These are phyloP conservation scores for Magnusiomyces paraingens DNA, from an alignment of 1,139 yeast species.

Conservation along the genomic window DNA sequence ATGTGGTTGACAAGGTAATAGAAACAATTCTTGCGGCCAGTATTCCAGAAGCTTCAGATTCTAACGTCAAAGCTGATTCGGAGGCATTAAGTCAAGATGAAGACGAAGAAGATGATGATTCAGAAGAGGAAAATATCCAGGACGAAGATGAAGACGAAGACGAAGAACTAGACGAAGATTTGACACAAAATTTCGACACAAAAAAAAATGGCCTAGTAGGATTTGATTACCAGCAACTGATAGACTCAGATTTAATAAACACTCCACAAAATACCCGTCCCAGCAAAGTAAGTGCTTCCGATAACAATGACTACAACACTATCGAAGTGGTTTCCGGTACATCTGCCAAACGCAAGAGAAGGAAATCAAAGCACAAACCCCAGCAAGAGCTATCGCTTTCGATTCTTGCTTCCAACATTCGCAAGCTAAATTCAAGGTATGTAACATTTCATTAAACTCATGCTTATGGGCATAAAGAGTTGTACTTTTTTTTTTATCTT, in stretches of 20 bases:
- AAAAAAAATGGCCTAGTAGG: neutral
- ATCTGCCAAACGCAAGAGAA: neutral
- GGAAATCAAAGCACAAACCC: neutral
- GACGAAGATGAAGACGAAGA: neutral
- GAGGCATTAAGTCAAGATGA: neutral
- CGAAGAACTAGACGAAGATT: neutral
- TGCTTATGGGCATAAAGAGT: neutral
- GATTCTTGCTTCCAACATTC: constrained; percentile 13
- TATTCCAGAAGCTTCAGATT: constrained; percentile 3
- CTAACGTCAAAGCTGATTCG: neutral
- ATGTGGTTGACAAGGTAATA: constrained; percentile 14
- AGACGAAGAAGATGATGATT: neutral
- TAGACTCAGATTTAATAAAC: neutral
- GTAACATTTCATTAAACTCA: neutral
- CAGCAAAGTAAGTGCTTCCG: too few relatives aligned
- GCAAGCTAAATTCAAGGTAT: constrained; percentile 14
- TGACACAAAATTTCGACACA: neutral
- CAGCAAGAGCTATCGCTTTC: constrained; percentile 15
- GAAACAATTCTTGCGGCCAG: constrained; percentile 12
- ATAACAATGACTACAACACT: too few relatives aligned
- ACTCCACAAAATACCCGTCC: neutral
- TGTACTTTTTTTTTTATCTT: neutral
- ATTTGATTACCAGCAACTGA: neutral
- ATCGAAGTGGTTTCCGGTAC: neutral
- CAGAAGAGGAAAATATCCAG: neutral